Evolutionary conservation across 2,329 filamentous ascomycete genomes (phyloP), one percentile per base, ranked within the genome.

Genomic region (Aphanoascus verrucosus): DNA sequence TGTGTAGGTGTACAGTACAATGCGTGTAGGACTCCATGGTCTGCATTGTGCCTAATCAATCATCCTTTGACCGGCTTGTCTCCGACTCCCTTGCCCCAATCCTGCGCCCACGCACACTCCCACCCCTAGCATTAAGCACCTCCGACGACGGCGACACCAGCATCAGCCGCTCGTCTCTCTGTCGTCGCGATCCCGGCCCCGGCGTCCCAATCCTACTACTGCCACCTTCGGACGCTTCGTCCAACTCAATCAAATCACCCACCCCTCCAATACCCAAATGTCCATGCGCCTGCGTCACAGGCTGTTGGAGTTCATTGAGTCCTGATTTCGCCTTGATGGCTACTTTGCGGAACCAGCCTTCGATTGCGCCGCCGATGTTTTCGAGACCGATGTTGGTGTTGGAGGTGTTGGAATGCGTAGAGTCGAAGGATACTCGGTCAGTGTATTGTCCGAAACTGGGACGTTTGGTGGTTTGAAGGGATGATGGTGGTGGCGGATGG

Each of bases 261-360:
- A 65, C 60, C 12, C 65, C 64, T 41, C 65, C 63, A 8, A 65
- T 59, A 3, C 64, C 62, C 15, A 61, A 52, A 42, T 55, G 41
- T 12, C 17, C 42, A 47, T 53, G 49, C 11, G 49, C 20, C 6
- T 53, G 53, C 11, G 41, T 34, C 14, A 7, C 23, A 7, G 52
- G 59, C 55, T 69, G 65, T 52, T 72, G 69, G 15, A 73, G 58
- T 20, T 72, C 70, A 49, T 61, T 67, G 50, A 72, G 58, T 9
- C 68, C 65, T 7, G 65, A 60, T 49, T 71, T 72, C 2, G 71
- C 71, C 46, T 67, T 68, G 8, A 63, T 68, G 0, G 88, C 88
- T 37, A 94, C 83, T 57, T 88, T 88, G 56, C 90, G 78, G 55
- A 97, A 75, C 89, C 93, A 98, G 1, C 84, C 85, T 70, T 97